A percentile compares a stretch with the other conserved stretches of the same genome.
These are phyloP conservation scores for Rosa hybrid DNA, from an alignment of 331 rosid species.

Conservation along the genomic window DNA sequence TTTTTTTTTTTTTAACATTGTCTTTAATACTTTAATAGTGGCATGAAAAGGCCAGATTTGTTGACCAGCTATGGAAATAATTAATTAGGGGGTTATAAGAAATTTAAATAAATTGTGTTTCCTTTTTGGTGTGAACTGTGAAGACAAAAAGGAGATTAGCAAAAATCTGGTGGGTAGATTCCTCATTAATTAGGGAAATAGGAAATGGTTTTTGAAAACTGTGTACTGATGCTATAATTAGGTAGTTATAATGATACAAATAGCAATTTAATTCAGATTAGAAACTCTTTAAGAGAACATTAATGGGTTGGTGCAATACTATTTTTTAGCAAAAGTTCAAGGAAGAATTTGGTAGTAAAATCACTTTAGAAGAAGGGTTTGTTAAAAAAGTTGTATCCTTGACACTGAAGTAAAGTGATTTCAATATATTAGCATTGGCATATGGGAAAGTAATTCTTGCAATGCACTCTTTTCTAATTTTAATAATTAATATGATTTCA, in stretches of 20 bases:
- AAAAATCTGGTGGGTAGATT: neutral
- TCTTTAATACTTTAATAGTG: neutral
- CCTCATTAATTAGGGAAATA: neutral
- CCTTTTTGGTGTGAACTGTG: neutral
- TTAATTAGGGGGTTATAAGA: neutral
- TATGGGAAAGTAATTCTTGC: constrained; percentile 8
- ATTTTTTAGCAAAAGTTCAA: neutral
- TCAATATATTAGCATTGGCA: neutral
- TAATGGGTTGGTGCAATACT: neutral
- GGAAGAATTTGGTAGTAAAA: neutral
- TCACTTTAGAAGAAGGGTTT: neutral
- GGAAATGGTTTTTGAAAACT: constrained; percentile 1
- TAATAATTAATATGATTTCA: neutral
- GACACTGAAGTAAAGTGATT: constrained; percentile 14
- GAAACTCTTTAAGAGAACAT: neutral
- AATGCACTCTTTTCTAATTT: constrained; percentile 1
- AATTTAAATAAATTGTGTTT: neutral
- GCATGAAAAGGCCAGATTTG: neutral
- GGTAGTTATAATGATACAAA: neutral
- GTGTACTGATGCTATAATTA: neutral
- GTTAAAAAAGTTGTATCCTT: neutral
- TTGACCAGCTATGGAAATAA: neutral
- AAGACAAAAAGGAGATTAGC: neutral
- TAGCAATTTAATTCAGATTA: neutral
- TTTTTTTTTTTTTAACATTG: too few relatives aligned